Base-by-base conservation (phyloP, 345 rosid species). In the Xanthoceras sorbifolium region DNA sequence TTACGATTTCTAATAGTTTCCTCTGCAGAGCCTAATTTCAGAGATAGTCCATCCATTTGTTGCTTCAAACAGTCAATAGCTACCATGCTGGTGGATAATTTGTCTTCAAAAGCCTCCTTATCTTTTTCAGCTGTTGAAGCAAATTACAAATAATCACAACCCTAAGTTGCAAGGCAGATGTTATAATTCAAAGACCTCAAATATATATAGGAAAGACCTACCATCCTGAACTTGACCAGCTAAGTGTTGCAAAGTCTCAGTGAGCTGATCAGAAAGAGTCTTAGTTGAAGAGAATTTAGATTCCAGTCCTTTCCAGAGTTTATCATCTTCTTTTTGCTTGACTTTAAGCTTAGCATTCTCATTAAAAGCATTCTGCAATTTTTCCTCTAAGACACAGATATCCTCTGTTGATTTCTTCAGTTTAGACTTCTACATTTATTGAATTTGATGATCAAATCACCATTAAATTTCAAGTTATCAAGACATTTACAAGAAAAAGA, bases 261-360 rank as follows among this genome's bases (percentile, higher is more conserved):
- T 88, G 77, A 90, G 89, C 78, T 93, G 98, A 85, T 92, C 92
- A 54, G 89, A 95, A 6, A 93, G 76, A 59, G 83, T 82, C 87
- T 92, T 93, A 5, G 99, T 93, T 9, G 98, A 92, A 81, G 97
- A 89, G 76, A 92, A 90, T 55, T 92, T 92, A 32, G 97, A 96
- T 79, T 89, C 93, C 86, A 92, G 31, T 67, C 98, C 99, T 84
- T 82, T 90, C 99, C 99, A 96, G 44, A 93, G 90, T 86, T 93
- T 96, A 76, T 93, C 93, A 73, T 93, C 94, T 80, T 93, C 98
- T 73, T 89, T 96, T 84, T 92, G 97, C 90, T 85, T 93, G 60
- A 89, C 93, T 76, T 87, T 90, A 71, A 93, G 92, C 86, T 93
- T 92, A 44, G 97, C 91, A 82, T 96, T 96, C 83, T 96, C 99